Evolutionary conservation across 768 basidiomycete genomes (phyloP).

Genomic region (Cyclocybe cylindracea): DNA sequence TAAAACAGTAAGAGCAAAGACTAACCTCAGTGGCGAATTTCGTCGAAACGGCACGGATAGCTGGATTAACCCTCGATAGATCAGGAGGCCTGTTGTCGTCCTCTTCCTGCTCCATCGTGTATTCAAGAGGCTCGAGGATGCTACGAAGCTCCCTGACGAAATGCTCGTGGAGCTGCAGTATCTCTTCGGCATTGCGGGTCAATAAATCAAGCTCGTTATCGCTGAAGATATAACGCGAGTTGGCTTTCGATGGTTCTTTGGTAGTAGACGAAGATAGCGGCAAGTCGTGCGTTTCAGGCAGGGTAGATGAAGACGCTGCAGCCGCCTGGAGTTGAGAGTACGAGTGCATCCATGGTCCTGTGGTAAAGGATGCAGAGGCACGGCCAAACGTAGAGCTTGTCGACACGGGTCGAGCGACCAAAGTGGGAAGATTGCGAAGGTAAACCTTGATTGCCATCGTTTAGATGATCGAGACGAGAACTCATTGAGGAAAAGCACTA

Average conservation of each 20-base stretch:
- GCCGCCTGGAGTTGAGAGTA: constrained; percentile 35
- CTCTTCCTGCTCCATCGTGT: constrained; percentile 34
- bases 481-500: constrained; percentile 21
- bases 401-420: constrained; percentile 42
- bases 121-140: constrained; percentile 53
- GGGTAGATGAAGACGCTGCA: constrained; percentile 24
- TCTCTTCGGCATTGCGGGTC: constrained; percentile 66
- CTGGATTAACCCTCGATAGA: constrained; percentile 39
- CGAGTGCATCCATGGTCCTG: constrained; percentile 48
- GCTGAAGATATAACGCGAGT: constrained; percentile 54
- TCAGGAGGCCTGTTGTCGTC: constrained; percentile 16
- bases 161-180: constrained; percentile 68
- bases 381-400: constrained; percentile 37
- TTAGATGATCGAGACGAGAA: constrained; percentile 3
- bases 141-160: constrained; percentile 58
- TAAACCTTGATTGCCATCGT: constrained; percentile 51
- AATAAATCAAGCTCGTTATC: constrained; percentile 58
- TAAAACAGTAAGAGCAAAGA: constrained; percentile 7
- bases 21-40: constrained; percentile 62
- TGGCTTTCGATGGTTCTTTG: constrained; percentile 29
- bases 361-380: constrained; percentile 42
- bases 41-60: constrained; percentile 51
- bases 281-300: constrained; percentile 25
- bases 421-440: constrained; percentile 54
- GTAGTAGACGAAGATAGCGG: constrained; percentile 14